Evolutionary conservation across 1,284 basidiomycete species (phyloP), one percentile per base, ranked within the genome.

Genomic region (Exobasidium rhododendri): DNA sequence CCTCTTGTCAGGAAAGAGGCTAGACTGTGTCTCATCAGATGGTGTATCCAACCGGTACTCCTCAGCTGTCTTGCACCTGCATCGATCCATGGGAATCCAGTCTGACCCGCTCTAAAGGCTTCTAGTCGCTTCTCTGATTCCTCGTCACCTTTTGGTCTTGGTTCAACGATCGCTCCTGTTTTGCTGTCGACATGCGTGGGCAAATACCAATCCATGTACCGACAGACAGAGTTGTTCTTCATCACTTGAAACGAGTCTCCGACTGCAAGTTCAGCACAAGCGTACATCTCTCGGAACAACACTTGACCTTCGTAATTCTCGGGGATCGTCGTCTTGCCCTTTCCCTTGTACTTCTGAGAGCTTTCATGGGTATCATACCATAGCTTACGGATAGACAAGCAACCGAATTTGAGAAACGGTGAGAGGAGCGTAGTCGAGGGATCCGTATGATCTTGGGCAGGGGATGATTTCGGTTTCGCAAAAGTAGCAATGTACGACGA

Each of bases 1-100:
- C 84, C 84, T 51, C 84, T 79, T 7, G 83, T 83, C 22, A 85
- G 75, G 74, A 83, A 85, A 69, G 83, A 84, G 5, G 85, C 85
- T 50, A 85, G 83, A 10, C 81, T 82, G 73, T 84, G 84, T 59
- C 85, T 77, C 14, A 83, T 83, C 30, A 84, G 80, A 71, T 84
- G 73, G 46, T 74, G 73, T 56, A 75, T 69, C 73, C 73, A 75
- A 0, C 84, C 84, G 68, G 83, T 82, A 30, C 77, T 56, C 4
- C 74, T 63, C 26, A 81, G 77, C 67, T 83, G 82, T 26, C 83
- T 77, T 83, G 85, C 84, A 61, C 82, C 80, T 4, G 83, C 82
- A 53, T 75, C 73, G 61, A 83, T 83, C 81, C 80, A 84, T 35
- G 84, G 84, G 64, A 84, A 85, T 0, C 84, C 83, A 1, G 82